Conservation (phyloP, 148 eudicot genomes). For the Rheum nobile region DNA sequence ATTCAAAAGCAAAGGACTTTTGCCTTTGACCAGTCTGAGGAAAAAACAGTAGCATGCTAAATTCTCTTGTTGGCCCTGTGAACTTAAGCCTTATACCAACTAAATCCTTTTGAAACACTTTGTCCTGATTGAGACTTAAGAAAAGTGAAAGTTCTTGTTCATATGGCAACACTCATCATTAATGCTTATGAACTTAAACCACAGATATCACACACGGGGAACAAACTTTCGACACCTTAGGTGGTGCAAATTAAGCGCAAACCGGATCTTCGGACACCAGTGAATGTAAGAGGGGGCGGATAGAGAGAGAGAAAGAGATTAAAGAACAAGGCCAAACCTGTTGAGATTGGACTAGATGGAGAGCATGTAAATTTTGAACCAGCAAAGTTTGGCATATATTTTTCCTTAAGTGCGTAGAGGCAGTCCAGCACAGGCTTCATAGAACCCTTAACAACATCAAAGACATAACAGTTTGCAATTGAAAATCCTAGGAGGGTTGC, state of each 20-base stretch:
- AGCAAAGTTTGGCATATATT: slow-evolving; percentile 31
- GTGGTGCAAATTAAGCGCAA: too few species aligned
- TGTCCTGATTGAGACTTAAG: too few species aligned
- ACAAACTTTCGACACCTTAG: too few species aligned
- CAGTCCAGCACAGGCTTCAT: slow-evolving; percentile 76
- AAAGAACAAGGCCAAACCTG: slow-evolving; percentile 30
- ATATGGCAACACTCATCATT: too few species aligned
- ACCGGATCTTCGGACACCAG: background rate
- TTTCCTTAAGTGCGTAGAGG: slow-evolving; percentile 59
- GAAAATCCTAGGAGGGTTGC: background rate
- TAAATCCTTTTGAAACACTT: too few species aligned
- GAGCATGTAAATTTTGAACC: slow-evolving; percentile 39
- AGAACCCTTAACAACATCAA: slow-evolving; percentile 48
- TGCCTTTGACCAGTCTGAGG: background rate
- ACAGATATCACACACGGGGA: too few species aligned
- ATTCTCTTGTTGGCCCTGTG: background rate
- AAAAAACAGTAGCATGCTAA: background rate
- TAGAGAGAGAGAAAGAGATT: too few species aligned
- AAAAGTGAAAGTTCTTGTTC: too few species aligned
- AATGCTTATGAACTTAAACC: too few species aligned
- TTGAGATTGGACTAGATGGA: slow-evolving; percentile 29
- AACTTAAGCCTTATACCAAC: too few species aligned
- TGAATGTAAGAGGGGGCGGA: too few species aligned
- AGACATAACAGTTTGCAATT: background rate
- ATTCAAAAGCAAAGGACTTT: background rate